phyloP scores from a whole-genome alignment of 2,329 filamentous ascomycete species.

The Phialophora macrospora region DNA sequence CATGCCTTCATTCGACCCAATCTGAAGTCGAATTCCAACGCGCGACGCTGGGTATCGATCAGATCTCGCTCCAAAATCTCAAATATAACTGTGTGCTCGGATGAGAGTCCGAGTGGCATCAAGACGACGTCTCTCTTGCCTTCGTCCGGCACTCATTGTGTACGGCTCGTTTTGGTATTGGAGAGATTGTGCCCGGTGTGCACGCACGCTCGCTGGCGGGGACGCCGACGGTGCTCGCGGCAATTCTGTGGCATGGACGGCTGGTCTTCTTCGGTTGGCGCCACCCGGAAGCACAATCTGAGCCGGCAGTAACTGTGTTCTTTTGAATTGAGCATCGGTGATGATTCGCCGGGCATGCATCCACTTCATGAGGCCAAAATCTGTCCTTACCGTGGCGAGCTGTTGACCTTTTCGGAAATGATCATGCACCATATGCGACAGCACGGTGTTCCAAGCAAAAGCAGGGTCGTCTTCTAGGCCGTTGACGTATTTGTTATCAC shows the following conservation, averaged over 20 bases:
- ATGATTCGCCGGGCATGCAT: slow-evolving; percentile 51
- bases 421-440: slow-evolving; percentile 49
- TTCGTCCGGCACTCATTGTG: slow-evolving; percentile 34
- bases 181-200: slow-evolving; percentile 30
- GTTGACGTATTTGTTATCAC: slow-evolving; percentile 40
- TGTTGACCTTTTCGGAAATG: slow-evolving; percentile 51
- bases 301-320: slow-evolving; percentile 49
- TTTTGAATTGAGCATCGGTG: slow-evolving; percentile 50
- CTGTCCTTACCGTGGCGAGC: slow-evolving; percentile 48
- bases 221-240: slow-evolving; percentile 33
- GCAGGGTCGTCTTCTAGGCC: slow-evolving; percentile 35
- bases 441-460: slow-evolving; percentile 50
- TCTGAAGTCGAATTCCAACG: not conserved
- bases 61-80: slow-evolving; percentile 7
- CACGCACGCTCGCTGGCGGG: slow-evolving; percentile 25
- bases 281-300: slow-evolving; percentile 37
- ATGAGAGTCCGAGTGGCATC: slow-evolving; percentile 35
- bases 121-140: slow-evolving; percentile 37
- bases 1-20: not conserved
- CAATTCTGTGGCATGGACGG: slow-evolving; percentile 17
- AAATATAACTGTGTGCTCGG: slow-evolving; percentile 32
- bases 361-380: slow-evolving; percentile 54
- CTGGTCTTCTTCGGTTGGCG: slow-evolving; percentile 19
- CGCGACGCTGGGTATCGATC: not conserved
- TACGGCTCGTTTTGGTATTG: slow-evolving; percentile 35